A percentile compares a stretch with the other conserved stretches of the same genome.
Conservation (phyloP, 192 early-diverging fungal species). For the Thamnidium elegans region DNA sequence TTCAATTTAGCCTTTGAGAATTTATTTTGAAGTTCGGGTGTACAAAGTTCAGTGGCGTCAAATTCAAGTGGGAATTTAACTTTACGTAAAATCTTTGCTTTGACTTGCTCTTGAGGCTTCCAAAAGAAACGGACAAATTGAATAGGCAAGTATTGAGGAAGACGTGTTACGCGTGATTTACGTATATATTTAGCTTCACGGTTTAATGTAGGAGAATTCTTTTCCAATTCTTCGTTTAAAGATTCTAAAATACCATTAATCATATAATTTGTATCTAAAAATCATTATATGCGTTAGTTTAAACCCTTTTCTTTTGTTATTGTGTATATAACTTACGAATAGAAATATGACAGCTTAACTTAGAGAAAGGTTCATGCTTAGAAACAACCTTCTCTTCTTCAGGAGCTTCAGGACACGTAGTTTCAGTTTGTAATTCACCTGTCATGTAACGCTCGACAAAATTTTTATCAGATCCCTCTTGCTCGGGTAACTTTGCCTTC, state of each 20-base stretch:
- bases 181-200: slow-evolving; percentile 80
- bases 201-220: slow-evolving; percentile 78
- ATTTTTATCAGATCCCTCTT: slow-evolving; percentile 30
- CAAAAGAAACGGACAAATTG: slow-evolving; percentile 96
- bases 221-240: slow-evolving; percentile 84
- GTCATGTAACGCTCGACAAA: slow-evolving; percentile 87
- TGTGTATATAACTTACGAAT: slow-evolving; percentile 30
- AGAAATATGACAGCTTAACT: slow-evolving; percentile 72
- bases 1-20: slow-evolving; percentile 59
- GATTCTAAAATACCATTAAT: slow-evolving; percentile 62
- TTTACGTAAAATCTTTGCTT: slow-evolving; percentile 92
- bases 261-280: slow-evolving; percentile 72
- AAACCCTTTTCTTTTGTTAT: neutral
- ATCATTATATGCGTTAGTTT: neutral
- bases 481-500: slow-evolving; percentile 51
- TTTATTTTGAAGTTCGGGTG: slow-evolving; percentile 75
- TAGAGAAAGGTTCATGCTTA: slow-evolving; percentile 66
- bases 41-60: slow-evolving; percentile 85
- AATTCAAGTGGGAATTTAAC: slow-evolving; percentile 94
- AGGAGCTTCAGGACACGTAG: slow-evolving; percentile 77
- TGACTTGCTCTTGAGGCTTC: slow-evolving; percentile 74
- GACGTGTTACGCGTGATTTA: slow-evolving; percentile 69
- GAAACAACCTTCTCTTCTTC: slow-evolving; percentile 61
- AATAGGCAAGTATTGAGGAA: slow-evolving; percentile 87
- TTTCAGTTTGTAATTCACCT: slow-evolving; percentile 47